These are phyloP conservation scores for Eustoma russellianum DNA, from an alignment of 257 asterid genomes.

Conservation along the genomic window DNA sequence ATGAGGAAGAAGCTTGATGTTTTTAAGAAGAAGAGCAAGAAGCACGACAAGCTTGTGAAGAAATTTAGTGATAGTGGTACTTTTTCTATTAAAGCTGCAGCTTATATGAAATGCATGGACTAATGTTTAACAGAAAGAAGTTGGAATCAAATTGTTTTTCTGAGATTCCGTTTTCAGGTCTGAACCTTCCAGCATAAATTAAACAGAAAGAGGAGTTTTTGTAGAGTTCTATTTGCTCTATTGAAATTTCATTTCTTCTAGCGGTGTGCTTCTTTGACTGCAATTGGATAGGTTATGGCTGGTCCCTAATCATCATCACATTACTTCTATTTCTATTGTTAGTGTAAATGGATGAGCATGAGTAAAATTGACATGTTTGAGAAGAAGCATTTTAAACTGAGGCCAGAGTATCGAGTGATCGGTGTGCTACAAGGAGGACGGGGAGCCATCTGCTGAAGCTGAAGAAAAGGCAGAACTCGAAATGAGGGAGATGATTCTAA, in stretches of 20 bases:
- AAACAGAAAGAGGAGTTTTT: too few species aligned
- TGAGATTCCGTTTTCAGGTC: too few species aligned
- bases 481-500: constrained; percentile 30
- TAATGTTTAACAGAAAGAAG: too few species aligned
- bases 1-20: constrained; percentile 21
- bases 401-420: constrained; percentile 82
- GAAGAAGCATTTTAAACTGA: constrained; percentile 57
- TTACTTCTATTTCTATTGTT: background rate
- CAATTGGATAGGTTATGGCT: too few species aligned
- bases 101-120: too few species aligned
- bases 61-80: constrained; percentile 60
- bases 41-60: constrained; percentile 47
- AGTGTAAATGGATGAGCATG: constrained; percentile 37
- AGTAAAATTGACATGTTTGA: constrained; percentile 69
- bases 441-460: constrained; percentile 40
- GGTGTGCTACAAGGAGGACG: constrained; percentile 58
- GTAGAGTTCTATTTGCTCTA: too few species aligned
- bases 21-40: constrained; percentile 51
- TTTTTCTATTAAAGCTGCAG: too few species aligned
- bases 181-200: too few species aligned
- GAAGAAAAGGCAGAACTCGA: constrained; percentile 40
- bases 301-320: background rate
- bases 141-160: too few species aligned
- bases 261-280: too few species aligned
- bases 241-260: too few species aligned